Base-by-base conservation (phyloP, 768 basidiomycete genomes). In the Terana coerulea region DNA sequence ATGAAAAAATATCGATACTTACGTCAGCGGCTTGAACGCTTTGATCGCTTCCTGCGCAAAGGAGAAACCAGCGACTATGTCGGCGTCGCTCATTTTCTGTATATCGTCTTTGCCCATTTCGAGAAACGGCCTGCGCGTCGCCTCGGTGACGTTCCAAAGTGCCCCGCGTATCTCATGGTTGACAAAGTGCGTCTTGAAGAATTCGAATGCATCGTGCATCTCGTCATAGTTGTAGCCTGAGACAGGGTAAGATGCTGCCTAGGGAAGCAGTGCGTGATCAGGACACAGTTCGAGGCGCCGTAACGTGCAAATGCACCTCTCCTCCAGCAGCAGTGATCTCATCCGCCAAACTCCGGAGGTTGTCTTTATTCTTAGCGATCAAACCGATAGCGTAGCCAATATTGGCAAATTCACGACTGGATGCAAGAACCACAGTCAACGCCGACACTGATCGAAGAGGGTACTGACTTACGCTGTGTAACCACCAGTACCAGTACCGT, bases 311-410 rank as follows among this genome's bases (percentile, higher is more conserved):
- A 21, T 5, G 24, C 33, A 82, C 86, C 56, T 82, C 73, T 44
- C 84, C 86, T n/a, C 84, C 84, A 8, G 68, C 59, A 10, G 67
- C 55, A 45, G 75, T 83, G 37, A 89, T 75, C 51, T 82, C 79
- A 14, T 72, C 64, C 10, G 83, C 77, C 5, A 86, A 66, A 24
- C 67, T 70, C 40, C 77, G 67, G n/a, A 87, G 71, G 19, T 75
- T 61, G 15, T 77, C 76, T 2, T 71, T 61, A 12, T 80, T 78
- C 41, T 85, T 73, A 11, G 85, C 83, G 31, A 88, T 72, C 37
- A 89, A 68, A 0, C 86, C 87, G 28, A 88, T 75, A 36, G 73
- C 78, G 61, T 86, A 88, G 0, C 86, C 86, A 26, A 77, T 67
- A 59, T 78, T 79, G 5, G 80, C 73, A 53, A 86, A 84, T 14